phyloP scores from a whole-genome alignment of 2,329 filamentous ascomycete genomes.

The Salinomyces thailandicus region DNA sequence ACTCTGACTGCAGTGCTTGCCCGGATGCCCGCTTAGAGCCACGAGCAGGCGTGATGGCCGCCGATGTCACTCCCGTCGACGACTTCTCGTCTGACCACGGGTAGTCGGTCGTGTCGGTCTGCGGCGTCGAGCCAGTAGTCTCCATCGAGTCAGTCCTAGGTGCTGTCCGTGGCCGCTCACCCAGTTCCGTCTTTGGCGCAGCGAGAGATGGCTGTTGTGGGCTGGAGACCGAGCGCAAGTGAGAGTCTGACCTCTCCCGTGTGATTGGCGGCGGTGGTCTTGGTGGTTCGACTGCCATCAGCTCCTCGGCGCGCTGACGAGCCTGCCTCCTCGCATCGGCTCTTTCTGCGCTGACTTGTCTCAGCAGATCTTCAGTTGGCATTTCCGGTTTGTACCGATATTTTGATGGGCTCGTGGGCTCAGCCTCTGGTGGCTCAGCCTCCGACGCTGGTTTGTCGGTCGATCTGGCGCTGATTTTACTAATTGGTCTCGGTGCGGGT shows the following conservation, averaged over 20 bases:
- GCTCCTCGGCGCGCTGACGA: constrained; percentile 18
- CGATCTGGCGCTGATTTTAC: constrained; percentile 5
- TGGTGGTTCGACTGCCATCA: constrained; percentile 15
- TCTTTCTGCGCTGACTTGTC: constrained; percentile 3
- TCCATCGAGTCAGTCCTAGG: constrained; percentile 17
- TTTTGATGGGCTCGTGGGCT: constrained; percentile 9
- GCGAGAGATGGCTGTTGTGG: constrained; percentile 13
- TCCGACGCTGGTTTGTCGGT: constrained; percentile 8
- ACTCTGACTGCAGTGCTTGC: constrained; percentile 19
- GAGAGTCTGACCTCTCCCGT: constrained; percentile 15
- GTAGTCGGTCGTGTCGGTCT: constrained; percentile 32
- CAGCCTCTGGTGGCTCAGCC: constrained; percentile 3
- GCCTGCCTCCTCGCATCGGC: constrained; percentile 9
- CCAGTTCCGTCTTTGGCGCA: constrained; percentile 21
- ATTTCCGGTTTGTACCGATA: constrained; percentile 12
- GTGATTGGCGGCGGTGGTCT: constrained; percentile 3
- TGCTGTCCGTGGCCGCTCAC: constrained; percentile 20
- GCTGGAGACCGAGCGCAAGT: constrained; percentile 15
- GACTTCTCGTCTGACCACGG: constrained; percentile 22
- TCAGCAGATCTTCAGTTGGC: constrained; percentile 15
- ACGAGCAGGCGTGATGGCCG: constrained; percentile 29
- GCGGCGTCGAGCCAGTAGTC: constrained; percentile 30
- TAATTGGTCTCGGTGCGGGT: constrained; percentile 2
- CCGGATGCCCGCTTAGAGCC: constrained; percentile 33
- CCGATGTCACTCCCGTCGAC: constrained; percentile 35